Conservation (phyloP, 1,284 basidiomycete species). For the Ceratobasidium papillatum region DNA sequence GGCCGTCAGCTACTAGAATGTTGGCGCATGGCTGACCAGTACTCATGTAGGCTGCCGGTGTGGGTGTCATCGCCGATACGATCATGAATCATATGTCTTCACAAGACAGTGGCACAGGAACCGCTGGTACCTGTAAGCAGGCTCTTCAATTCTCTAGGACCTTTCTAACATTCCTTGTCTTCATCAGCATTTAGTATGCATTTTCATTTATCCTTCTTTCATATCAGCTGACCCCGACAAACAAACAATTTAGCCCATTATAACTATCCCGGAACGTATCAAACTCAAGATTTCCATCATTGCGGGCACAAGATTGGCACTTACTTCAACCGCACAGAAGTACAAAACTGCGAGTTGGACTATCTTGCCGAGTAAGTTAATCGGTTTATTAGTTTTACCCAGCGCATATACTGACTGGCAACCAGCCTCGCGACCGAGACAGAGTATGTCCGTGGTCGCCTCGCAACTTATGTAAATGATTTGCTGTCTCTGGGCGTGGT, state of each 20-base stretch:
- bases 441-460: slow-evolving; percentile 61
- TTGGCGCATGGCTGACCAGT: not conserved
- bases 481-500: slow-evolving; percentile 68
- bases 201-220: not conserved
- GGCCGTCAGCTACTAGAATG: not conserved
- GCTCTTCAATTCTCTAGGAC: not conserved
- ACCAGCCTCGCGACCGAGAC: slow-evolving; percentile 62
- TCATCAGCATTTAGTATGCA: slow-evolving; percentile 26
- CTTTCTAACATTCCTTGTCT: not conserved
- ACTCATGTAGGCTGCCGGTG: slow-evolving; percentile 39
- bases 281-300: slow-evolving; percentile 6
- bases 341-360: slow-evolving; percentile 62
- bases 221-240: not conserved
- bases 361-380: slow-evolving; percentile 43
- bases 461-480: slow-evolving; percentile 68
- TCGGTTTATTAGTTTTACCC: slow-evolving; percentile 3
- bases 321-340: slow-evolving; percentile 62
- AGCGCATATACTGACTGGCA: not conserved
- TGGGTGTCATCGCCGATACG: slow-evolving; percentile 46
- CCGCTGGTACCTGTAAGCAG: slow-evolving; percentile 38
- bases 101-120: slow-evolving; percentile 31
- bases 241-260: not conserved
- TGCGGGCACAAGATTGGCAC: slow-evolving; percentile 8
- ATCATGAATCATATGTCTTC: slow-evolving; percentile 43
- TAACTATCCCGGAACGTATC: not conserved